Percentiles rank a stretch among this genome's conserved stretches.
These are phyloP conservation scores for Cercospora sesami DNA, from an alignment of 2,329 filamentous ascomycete genomes.

Conservation along the genomic window DNA sequence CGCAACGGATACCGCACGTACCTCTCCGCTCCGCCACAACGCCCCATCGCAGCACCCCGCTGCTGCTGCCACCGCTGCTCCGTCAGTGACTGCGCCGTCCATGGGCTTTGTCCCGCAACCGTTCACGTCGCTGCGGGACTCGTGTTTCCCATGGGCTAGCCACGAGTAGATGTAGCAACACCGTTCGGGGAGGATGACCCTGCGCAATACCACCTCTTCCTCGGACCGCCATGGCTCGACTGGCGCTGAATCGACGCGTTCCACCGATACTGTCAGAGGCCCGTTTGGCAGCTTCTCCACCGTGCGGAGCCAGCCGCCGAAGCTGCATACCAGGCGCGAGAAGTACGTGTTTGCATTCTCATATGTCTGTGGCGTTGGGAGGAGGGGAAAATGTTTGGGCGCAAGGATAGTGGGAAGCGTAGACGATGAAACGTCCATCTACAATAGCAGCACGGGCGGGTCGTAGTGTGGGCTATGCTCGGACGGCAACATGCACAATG, in stretches of 20 bases:
- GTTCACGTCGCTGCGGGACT: slow-evolving; percentile 13
- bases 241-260: slow-evolving; percentile 66
- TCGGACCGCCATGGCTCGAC: slow-evolving; percentile 65
- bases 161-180: slow-evolving; percentile 12
- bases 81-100: background rate
- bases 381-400: background rate
- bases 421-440: background rate
- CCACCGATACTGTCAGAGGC: slow-evolving; percentile 65
- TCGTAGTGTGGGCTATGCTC: background rate
- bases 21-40: background rate
- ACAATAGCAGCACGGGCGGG: background rate
- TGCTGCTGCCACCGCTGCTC: background rate
- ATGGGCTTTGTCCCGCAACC: background rate
- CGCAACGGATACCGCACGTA: background rate
- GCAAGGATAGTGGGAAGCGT: background rate
- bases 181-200: slow-evolving; percentile 25
- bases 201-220: slow-evolving; percentile 36
- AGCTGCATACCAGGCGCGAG: slow-evolving; percentile 47
- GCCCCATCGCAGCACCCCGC: background rate
- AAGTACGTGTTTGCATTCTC: slow-evolving; percentile 44
- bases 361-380: background rate
- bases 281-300: slow-evolving; percentile 33
- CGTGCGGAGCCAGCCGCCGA: slow-evolving; percentile 28
- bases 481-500: slow-evolving; percentile 12
- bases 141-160: slow-evolving; percentile 20